Evolutionary conservation across 2,329 filamentous ascomycete genomes (phyloP), one percentile per base, ranked within the genome.

Genomic region (Conoideocrella luteorostrata): DNA sequence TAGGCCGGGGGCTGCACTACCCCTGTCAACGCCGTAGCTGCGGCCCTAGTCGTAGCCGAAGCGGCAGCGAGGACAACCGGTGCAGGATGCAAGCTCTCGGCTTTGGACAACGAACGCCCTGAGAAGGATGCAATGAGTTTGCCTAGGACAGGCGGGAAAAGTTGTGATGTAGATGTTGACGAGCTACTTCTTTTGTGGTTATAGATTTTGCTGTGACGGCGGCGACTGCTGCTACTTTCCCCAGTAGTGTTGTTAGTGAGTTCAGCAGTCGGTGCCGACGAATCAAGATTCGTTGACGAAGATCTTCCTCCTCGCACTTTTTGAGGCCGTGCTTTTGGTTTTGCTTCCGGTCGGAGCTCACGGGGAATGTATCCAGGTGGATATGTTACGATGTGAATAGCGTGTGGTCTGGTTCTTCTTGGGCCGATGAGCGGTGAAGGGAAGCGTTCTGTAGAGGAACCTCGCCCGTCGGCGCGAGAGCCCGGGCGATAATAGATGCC

Each of bases 291-390:
- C 21, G 37, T 35, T 35, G 20, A 44, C 35, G 41, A 37, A 23
- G 33, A 20, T 44, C 39, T 35, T 12, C 24, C 11, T 33, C 34
- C 23, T 15, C 45, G 44, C 20, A 15, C 11, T 13, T 35, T 48
- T 12, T 29, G 43, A 18, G 34, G 17, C 20, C 26, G 12, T 13
- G 20, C 26, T 28, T 23, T 41, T 17, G 46, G 28, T 7, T 21
- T 48, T 23, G 44, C 28, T 37, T 45, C 46, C 24, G 50, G 45
- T 12, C 68, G 65, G 35, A 73, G 53, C 45, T 74, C 71, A 46
- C 63, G 62, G 15, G 71, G 71, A 20, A 72, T 59, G 55, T 69
- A 69, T 42, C 66, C 66, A 2, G 65, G 53, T 3, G 66, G 66
- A 43, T 64, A 69, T 22, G 64, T 67, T 47, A 67, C 52, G 42